phyloP scores from a whole-genome alignment of 306 rosid species.

The Fragaria iinumae region DNA sequence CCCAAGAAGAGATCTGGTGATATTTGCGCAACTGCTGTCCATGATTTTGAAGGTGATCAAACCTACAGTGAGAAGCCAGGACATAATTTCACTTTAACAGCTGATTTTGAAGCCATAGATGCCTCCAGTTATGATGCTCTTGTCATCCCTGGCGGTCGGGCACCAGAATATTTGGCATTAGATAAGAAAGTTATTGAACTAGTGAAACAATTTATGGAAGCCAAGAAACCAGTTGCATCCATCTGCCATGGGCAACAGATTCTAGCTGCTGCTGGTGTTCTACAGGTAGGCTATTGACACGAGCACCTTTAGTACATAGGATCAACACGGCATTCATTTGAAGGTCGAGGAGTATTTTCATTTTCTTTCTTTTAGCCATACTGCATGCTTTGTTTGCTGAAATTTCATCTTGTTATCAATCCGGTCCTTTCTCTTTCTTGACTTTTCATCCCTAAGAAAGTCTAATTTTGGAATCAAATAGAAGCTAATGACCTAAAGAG shows the following conservation, averaged over 20 bases:
- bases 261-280: conserved; percentile 81
- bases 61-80: conserved; percentile 84
- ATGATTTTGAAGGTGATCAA: conserved; percentile 94
- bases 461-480: not conserved
- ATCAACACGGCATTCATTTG: not conserved
- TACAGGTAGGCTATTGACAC: conserved; percentile 51
- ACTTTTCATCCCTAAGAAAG: not conserved
- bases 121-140: conserved; percentile 62
- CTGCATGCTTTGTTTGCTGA: not conserved
- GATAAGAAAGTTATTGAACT: conserved; percentile 36
- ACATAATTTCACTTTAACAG: conserved; percentile 57
- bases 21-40: conserved; percentile 70
- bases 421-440: not conserved
- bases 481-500: not conserved
- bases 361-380: not conserved
- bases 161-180: conserved; percentile 51
- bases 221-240: conserved; percentile 51
- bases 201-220: conserved; percentile 44
- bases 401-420: not conserved
- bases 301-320: not conserved
- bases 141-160: conserved; percentile 58
- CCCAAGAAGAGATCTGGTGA: conserved; percentile 81
- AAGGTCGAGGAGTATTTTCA: not conserved
- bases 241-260: conserved; percentile 74
- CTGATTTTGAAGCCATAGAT: conserved; percentile 52